Evolutionary conservation across 257 asterid species (phyloP).

Genomic region (Fraxinus americana): DNA sequence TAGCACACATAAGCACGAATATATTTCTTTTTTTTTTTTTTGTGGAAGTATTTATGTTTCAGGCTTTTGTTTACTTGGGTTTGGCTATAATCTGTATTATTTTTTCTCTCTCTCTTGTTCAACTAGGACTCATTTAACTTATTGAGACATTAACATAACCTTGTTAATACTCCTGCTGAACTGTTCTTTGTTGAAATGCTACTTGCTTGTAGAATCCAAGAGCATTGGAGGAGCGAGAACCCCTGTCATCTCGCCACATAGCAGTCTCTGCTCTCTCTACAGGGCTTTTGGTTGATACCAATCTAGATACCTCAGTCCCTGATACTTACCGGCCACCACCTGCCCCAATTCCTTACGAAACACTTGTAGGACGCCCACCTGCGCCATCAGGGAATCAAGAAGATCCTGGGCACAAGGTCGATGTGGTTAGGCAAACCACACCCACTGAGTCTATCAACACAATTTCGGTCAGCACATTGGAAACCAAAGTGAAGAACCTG

Average conservation of each 20-base stretch:
- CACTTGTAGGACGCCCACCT: slow-evolving; percentile 43
- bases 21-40: not conserved
- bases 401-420: slow-evolving; percentile 41
- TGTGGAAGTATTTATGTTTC: not conserved
- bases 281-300: slow-evolving; percentile 83
- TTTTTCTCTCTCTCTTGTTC: not conserved
- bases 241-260: slow-evolving; percentile 56
- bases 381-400: slow-evolving; percentile 48
- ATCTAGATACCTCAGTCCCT: slow-evolving; percentile 77
- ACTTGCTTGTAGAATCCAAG: slow-evolving; percentile 59
- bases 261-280: slow-evolving; percentile 52
- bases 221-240: slow-evolving; percentile 58
- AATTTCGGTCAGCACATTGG: slow-evolving; percentile 45
- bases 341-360: slow-evolving; percentile 75
- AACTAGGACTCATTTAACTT: slow-evolving; percentile 2
- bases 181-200: slow-evolving; percentile 22
- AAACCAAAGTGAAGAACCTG: slow-evolving; percentile 45
- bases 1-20: not conserved
- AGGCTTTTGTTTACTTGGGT: slow-evolving; percentile 7
- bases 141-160: not conserved
- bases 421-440: slow-evolving; percentile 39
- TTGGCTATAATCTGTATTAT: not conserved
- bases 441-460: slow-evolving; percentile 38
- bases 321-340: slow-evolving; percentile 86
- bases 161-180: not conserved